A percentile compares a stretch with the other conserved stretches of the same genome.
These are phyloP conservation scores for Strombidium stylifer DNA, from an alignment of 73 alveolate species.

Conservation along the genomic window DNA sequence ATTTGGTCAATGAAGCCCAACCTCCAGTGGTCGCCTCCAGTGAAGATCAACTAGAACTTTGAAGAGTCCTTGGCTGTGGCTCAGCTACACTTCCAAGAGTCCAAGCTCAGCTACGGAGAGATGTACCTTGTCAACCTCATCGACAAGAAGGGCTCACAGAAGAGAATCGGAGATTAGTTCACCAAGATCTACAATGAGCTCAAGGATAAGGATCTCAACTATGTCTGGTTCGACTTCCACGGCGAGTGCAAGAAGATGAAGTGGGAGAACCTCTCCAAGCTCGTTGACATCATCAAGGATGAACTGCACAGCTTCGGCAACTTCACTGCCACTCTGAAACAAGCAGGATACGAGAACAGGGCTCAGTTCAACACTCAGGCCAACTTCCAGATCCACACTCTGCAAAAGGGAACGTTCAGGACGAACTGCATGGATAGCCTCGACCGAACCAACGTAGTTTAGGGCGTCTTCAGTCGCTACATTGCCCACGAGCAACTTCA, in stretches of 20 bases:
- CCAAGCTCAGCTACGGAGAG: constrained; percentile 66
- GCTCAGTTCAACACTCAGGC: constrained; percentile 10
- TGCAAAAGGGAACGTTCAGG: constrained; percentile 87
- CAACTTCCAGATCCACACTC: neutral
- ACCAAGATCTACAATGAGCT: constrained; percentile 63
- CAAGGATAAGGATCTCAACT: constrained; percentile 58
- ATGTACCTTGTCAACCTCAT: constrained; percentile 86
- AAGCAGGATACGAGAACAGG: constrained; percentile 28
- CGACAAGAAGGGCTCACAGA: constrained; percentile 83
- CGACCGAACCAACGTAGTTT: constrained; percentile 97
- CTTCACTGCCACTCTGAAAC: constrained; percentile 42
- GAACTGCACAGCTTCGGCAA: constrained; percentile 59
- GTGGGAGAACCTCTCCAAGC: constrained; percentile 83
- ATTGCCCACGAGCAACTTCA: constrained; percentile 65
- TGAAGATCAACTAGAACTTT: constrained; percentile 66
- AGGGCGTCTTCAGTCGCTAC: constrained; percentile 84
- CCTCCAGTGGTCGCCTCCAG: constrained; percentile 67
- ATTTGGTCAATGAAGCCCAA: constrained; percentile 89
- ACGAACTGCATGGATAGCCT: constrained; percentile 98
- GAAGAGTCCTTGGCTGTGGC: constrained; percentile 59
- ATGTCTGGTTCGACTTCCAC: constrained; percentile 98
- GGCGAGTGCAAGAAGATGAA: constrained; percentile 96
- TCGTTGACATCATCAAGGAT: constrained; percentile 66
- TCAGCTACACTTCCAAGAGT: constrained; percentile 70
- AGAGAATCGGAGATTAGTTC: constrained; percentile 83